A percentile compares a stretch with the other conserved stretches of the same genome.
Evolutionary conservation across 2,329 filamentous ascomycete genomes (phyloP).

Genomic region (Colletotrichum euphorbiae): DNA sequence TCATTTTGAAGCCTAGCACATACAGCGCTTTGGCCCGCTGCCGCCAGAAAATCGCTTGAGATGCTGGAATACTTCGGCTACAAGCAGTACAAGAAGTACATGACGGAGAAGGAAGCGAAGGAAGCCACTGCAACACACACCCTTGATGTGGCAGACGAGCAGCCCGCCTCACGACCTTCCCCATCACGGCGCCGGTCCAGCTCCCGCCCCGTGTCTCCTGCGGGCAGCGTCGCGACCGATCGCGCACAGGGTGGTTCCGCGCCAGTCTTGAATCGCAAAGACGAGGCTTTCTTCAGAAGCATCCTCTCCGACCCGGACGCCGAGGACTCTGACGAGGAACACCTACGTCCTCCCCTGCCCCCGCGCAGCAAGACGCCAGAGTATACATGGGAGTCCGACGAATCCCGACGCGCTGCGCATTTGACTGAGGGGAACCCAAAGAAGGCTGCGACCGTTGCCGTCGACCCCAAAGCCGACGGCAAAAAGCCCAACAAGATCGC

Average conservation of each 20-base stretch:
- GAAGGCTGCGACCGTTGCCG: slow-evolving; percentile 45
- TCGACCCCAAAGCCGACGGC: slow-evolving; percentile 46
- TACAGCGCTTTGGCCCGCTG: neutral
- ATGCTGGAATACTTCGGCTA: slow-evolving; percentile 74
- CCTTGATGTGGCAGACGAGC: slow-evolving; percentile 14
- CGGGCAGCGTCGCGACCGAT: slow-evolving; percentile 46
- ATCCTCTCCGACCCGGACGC: slow-evolving; percentile 57
- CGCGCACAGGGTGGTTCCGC: slow-evolving; percentile 42
- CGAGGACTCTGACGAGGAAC: slow-evolving; percentile 47
- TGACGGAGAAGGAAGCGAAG: slow-evolving; percentile 59
- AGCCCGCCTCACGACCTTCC: slow-evolving; percentile 27
- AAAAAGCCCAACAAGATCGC: slow-evolving; percentile 50
- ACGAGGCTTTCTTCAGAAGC: slow-evolving; percentile 68
- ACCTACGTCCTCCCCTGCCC: slow-evolving; percentile 65
- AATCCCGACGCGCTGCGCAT: slow-evolving; percentile 25
- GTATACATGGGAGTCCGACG: slow-evolving; percentile 57
- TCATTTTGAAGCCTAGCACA: slow-evolving; percentile 19
- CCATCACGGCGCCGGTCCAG: slow-evolving; percentile 40
- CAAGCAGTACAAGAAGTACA: slow-evolving; percentile 72
- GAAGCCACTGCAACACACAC: slow-evolving; percentile 40
- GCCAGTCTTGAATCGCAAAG: slow-evolving; percentile 65
- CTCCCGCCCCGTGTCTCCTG: slow-evolving; percentile 37
- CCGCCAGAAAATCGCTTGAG: slow-evolving; percentile 40
- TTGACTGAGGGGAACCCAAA: slow-evolving; percentile 38
- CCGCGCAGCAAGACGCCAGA: slow-evolving; percentile 64